Evolutionary conservation across 441 rosid genomes (phyloP).

Genomic region (Pelargonium citronellum): DNA sequence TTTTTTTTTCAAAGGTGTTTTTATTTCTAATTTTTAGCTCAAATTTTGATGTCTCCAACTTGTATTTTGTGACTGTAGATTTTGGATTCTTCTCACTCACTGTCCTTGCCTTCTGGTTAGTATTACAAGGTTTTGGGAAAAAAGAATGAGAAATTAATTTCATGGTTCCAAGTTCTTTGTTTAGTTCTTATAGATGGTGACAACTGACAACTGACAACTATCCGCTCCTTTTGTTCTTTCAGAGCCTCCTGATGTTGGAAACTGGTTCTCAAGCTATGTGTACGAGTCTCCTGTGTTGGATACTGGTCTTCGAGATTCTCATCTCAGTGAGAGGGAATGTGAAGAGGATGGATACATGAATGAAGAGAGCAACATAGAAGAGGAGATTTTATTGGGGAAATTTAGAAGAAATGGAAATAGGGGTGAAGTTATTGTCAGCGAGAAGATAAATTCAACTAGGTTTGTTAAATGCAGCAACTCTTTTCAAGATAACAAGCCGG

Average conservation of each 20-base stretch:
- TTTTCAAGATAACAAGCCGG: neutral
- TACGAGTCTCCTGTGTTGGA: constrained; percentile 52
- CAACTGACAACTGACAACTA: neutral
- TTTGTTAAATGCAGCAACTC: constrained; percentile 9
- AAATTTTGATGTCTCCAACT: neutral
- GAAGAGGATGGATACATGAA: constrained; percentile 16
- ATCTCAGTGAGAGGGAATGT: constrained; percentile 18
- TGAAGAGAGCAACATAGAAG: constrained; percentile 11
- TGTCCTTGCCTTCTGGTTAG: constrained; percentile 42
- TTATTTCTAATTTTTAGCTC: neutral
- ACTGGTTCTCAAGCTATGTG: constrained; percentile 63
- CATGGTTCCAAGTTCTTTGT: neutral
- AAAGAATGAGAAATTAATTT: neutral
- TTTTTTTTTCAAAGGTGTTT: neutral
- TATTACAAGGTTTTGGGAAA: neutral
- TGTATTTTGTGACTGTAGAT: constrained; percentile 24
- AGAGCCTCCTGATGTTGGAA: constrained; percentile 61
- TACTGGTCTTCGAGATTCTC: constrained; percentile 27
- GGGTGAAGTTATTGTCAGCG: constrained; percentile 10
- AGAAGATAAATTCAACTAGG: neutral
- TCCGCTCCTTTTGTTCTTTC: constrained; percentile 16
- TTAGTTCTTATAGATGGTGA: neutral
- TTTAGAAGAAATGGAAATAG: constrained; percentile 4
- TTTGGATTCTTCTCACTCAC: constrained; percentile 28
- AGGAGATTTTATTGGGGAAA: constrained; percentile 17